A percentile compares a stretch with the other conserved stretches of the same genome.
These are phyloP conservation scores for Pythium plurisporium DNA, from an alignment of 352 stramenopile species.

Conservation along the genomic window DNA sequence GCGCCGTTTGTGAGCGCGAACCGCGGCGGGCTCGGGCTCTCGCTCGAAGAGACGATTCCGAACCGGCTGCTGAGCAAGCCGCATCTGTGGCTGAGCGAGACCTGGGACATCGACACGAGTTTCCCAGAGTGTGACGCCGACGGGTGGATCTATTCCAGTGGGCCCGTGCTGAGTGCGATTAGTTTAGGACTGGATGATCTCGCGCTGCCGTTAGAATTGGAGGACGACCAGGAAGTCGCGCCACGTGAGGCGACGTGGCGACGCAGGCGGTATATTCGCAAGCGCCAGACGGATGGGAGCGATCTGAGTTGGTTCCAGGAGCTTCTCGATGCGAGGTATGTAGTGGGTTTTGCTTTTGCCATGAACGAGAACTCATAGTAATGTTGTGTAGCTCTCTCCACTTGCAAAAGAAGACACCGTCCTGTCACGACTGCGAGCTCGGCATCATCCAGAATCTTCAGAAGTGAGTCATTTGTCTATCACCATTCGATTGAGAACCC, in stretches of 20 bases:
- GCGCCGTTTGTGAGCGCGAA: slow-evolving; percentile 62
- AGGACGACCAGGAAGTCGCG: background rate
- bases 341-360: background rate
- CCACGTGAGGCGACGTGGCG: slow-evolving; percentile 35
- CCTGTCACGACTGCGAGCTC: slow-evolving; percentile 69
- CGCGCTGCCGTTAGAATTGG: background rate
- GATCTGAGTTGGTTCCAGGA: slow-evolving; percentile 83
- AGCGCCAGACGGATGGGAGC: slow-evolving; percentile 65
- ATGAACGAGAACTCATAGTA: background rate
- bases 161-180: background rate
- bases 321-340: slow-evolving; percentile 71
- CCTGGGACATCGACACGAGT: slow-evolving; percentile 59
- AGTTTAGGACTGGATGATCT: slow-evolving; percentile 7
- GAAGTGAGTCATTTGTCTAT: slow-evolving; percentile 31
- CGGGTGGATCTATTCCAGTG: slow-evolving; percentile 61
- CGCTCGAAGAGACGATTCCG: slow-evolving; percentile 59
- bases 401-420: slow-evolving; percentile 65
- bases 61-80: slow-evolving; percentile 60
- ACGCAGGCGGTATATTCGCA: slow-evolving; percentile 48
- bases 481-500: background rate
- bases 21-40: slow-evolving; percentile 48
- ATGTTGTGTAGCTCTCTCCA: slow-evolving; percentile 37
- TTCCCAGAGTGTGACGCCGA: slow-evolving; percentile 50
- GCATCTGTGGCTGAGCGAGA: slow-evolving; percentile 59
- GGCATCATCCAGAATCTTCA: slow-evolving; percentile 45